Evolutionary conservation across 352 stramenopile species (phyloP).

Genomic region (Hyaloperonospora arabidopsidis): DNA sequence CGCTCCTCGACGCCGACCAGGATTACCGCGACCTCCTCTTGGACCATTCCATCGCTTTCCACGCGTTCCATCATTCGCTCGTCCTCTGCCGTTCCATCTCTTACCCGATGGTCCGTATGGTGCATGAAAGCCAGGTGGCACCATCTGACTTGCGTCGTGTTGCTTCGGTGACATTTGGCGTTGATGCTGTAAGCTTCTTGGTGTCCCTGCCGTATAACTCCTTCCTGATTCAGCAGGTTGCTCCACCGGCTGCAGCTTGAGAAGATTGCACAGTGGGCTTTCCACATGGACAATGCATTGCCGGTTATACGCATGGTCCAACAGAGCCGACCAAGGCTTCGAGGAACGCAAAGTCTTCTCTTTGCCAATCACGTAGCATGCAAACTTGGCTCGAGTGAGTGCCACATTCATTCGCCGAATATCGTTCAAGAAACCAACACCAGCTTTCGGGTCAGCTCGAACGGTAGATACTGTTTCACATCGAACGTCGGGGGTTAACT

Average conservation of each 20-base stretch:
- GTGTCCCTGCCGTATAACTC: slow-evolving; percentile 7
- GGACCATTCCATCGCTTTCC: slow-evolving; percentile 20
- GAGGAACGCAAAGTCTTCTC: slow-evolving; percentile 75
- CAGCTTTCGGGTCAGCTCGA: slow-evolving; percentile 67
- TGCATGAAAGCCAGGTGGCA: slow-evolving; percentile 6
- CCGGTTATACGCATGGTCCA: slow-evolving; percentile 59
- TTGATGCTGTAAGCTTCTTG: slow-evolving; percentile 20
- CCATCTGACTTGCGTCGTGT: slow-evolving; percentile 11
- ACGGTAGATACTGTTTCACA: slow-evolving; percentile 70
- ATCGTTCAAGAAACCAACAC: slow-evolving; percentile 85
- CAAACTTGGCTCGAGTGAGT: slow-evolving; percentile 81
- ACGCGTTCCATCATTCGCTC: slow-evolving; percentile 27
- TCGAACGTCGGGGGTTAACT: slow-evolving; percentile 3
- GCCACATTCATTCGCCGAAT: slow-evolving; percentile 87
- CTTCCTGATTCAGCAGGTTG: slow-evolving; percentile 20
- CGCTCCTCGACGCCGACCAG: slow-evolving; percentile 24
- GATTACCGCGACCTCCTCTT: slow-evolving; percentile 28
- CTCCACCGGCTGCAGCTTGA: slow-evolving; percentile 58
- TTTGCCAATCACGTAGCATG: slow-evolving; percentile 84
- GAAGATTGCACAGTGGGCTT: slow-evolving; percentile 65
- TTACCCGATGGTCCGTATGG: slow-evolving; percentile 17
- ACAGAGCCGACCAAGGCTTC: slow-evolving; percentile 68
- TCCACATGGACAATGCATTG: slow-evolving; percentile 81
- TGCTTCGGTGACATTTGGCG: slow-evolving; percentile 16
- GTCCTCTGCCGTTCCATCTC: slow-evolving; percentile 31